phyloP scores from a whole-genome alignment of 2,329 filamentous ascomycete species.

The Sporothrix dimorphospora region DNA sequence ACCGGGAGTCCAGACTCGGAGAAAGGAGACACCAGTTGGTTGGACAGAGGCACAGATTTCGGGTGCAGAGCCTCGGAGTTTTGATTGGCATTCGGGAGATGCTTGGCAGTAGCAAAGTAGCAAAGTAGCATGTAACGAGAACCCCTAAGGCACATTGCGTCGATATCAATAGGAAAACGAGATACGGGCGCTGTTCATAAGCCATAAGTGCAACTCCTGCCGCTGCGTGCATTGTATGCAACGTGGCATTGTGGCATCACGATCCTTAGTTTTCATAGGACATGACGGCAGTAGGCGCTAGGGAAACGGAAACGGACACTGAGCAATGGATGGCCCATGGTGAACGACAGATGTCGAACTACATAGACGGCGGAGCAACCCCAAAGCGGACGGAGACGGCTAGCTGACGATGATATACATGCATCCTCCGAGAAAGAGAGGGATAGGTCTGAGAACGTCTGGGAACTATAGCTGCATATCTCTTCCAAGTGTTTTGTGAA shows the following conservation, averaged over 20 bases:
- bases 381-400: not conserved
- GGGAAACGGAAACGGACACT: not conserved
- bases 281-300: not conserved
- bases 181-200: not conserved
- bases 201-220: not conserved
- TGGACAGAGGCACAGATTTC: not conserved
- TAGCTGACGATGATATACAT: not conserved
- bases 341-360: not conserved
- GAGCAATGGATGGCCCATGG: not conserved
- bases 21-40: not conserved
- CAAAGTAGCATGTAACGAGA: not conserved
- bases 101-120: not conserved
- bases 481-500: not conserved
- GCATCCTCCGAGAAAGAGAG: conserved; percentile 1
- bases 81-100: not conserved
- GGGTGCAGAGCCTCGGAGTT: not conserved
- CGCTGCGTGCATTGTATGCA: conserved; percentile 15
- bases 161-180: not conserved
- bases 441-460: not conserved
- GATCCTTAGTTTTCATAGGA: not conserved
- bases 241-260: conserved; percentile 15
- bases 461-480: not conserved
- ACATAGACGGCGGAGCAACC: not conserved
- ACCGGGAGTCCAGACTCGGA: conserved; percentile 6
- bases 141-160: not conserved